phyloP scores from a whole-genome alignment of 2,329 filamentous ascomycete genomes.

The Aspergillus udagawae region DNA sequence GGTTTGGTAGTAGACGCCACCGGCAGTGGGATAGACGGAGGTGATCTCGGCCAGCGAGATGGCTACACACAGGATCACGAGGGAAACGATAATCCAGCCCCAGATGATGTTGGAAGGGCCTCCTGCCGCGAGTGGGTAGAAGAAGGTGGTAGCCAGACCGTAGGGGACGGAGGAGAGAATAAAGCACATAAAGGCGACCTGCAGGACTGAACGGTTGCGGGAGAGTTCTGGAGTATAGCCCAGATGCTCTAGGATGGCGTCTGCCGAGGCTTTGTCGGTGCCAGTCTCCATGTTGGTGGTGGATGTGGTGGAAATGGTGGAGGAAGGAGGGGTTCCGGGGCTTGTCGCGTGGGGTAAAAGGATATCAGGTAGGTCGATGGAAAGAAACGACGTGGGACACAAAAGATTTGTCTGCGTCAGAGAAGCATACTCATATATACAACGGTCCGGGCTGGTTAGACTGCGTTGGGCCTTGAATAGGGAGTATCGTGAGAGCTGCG shows the following conservation, averaged over 20 bases:
- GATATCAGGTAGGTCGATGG: background rate
- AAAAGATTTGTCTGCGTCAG: background rate
- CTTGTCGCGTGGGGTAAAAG: background rate
- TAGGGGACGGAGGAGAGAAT: slow-evolving; percentile 72
- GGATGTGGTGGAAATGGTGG: background rate
- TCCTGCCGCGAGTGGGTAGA: slow-evolving; percentile 66
- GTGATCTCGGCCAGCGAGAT: slow-evolving; percentile 65
- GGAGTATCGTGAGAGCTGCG: background rate
- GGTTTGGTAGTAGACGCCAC: slow-evolving; percentile 66
- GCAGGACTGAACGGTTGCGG: slow-evolving; percentile 19
- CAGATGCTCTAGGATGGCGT: slow-evolving; percentile 14
- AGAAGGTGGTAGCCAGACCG: slow-evolving; percentile 66
- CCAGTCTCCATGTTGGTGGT: background rate
- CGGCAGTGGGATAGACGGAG: slow-evolving; percentile 63
- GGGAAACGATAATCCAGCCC: slow-evolving; percentile 63
- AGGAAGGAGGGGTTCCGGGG: background rate
- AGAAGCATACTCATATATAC: background rate
- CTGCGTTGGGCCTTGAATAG: background rate
- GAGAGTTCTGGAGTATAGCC: slow-evolving; percentile 19
- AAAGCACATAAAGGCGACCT: slow-evolving; percentile 43
- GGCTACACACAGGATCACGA: slow-evolving; percentile 60
- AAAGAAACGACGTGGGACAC: background rate
- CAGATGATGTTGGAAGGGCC: slow-evolving; percentile 67
- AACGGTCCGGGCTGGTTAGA: background rate
- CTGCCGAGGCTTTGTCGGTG: slow-evolving; percentile 7